phyloP scores from a whole-genome alignment of 371 early-diverging fungal genomes.

The Nematocida sp. region DNA sequence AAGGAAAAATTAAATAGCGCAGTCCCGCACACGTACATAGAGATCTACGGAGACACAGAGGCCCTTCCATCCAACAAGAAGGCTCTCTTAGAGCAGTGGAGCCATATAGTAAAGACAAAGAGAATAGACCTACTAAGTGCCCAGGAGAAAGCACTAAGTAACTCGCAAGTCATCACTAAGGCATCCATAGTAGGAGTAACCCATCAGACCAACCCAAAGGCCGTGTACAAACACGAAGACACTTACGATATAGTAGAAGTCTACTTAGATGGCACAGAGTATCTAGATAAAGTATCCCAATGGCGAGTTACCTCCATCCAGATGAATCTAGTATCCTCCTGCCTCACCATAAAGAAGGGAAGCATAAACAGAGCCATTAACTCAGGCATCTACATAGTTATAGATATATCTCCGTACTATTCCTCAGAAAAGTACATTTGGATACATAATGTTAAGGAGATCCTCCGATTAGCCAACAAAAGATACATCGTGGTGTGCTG shows the following conservation, averaged over 20 bases:
- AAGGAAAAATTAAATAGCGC: neutral
- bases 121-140: no score
- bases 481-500: conserved; percentile 10
- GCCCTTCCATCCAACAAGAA: neutral
- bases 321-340: neutral
- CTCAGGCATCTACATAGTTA: conserved; percentile 8
- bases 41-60: neutral
- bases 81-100: no score
- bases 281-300: neutral
- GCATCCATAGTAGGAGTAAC: conserved; percentile 2
- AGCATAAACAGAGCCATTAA: neutral
- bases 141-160: neutral
- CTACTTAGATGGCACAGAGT: neutral
- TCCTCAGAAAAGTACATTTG: neutral
- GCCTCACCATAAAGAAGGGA: conserved; percentile 6
- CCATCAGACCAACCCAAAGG: conserved; percentile 3
- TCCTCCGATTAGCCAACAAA: conserved; percentile 23
- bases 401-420: conserved; percentile 25
- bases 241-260: conserved; percentile 35
- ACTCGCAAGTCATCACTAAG: conserved; percentile 6
- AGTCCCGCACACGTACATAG: neutral
- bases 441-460: conserved; percentile 40
- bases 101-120: no score
- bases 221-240: neutral
- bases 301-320: conserved; percentile 33